phyloP scores from a whole-genome alignment of 331 rosid genomes.

The Dryas integrifolia region DNA sequence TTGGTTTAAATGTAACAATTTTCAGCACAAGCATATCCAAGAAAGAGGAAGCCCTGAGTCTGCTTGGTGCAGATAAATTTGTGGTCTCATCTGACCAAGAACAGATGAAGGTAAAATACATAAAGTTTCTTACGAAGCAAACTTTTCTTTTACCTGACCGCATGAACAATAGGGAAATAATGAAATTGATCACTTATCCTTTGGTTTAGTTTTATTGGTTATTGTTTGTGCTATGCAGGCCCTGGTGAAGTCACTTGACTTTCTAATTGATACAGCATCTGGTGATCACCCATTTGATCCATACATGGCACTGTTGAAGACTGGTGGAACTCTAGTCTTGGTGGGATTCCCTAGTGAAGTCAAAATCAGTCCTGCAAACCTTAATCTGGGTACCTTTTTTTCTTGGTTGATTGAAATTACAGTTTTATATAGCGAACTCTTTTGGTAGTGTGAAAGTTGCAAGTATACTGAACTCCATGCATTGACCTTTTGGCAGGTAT shows the following conservation, averaged over 20 bases:
- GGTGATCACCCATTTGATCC: slow-evolving; percentile 86
- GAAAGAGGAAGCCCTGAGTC: slow-evolving; percentile 66
- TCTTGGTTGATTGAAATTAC: background rate
- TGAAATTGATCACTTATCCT: background rate
- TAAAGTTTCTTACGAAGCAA: slow-evolving; percentile 14
- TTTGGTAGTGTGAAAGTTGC: background rate
- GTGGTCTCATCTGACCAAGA: slow-evolving; percentile 66
- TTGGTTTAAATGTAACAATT: slow-evolving; percentile 76
- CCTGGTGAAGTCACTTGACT: slow-evolving; percentile 61
- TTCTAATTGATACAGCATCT: slow-evolving; percentile 76
- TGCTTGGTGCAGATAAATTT: slow-evolving; percentile 74
- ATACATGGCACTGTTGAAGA: slow-evolving; percentile 65
- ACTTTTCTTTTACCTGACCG: background rate
- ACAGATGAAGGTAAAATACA: slow-evolving; percentile 54
- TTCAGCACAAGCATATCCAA: slow-evolving; percentile 80
- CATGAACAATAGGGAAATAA: background rate
- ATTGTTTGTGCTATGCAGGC: slow-evolving; percentile 40
- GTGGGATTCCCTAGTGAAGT: slow-evolving; percentile 72
- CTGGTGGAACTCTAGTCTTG: slow-evolving; percentile 52
- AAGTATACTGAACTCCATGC: slow-evolving; percentile 8
- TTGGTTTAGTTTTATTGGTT: slow-evolving; percentile 7
- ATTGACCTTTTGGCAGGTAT: slow-evolving; percentile 44
- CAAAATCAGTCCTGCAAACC: slow-evolving; percentile 61
- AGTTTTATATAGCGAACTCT: background rate
- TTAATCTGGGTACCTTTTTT: slow-evolving; percentile 46